phyloP scores from a whole-genome alignment of 305 asterid species.

The Petunia hybrid region DNA sequence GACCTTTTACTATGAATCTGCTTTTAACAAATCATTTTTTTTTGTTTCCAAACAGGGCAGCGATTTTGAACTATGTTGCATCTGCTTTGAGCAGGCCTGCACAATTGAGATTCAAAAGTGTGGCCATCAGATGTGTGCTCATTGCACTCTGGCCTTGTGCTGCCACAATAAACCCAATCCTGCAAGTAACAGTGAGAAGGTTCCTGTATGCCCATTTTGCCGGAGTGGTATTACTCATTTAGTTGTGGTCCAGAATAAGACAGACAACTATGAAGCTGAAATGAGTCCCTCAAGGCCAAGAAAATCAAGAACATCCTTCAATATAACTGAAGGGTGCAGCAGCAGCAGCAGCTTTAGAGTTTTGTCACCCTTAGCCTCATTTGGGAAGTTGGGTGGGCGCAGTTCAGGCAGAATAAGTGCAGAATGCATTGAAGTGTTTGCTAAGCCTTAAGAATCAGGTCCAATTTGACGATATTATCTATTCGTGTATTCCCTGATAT shows the following conservation, averaged over 20 bases:
- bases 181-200: constrained; percentile 42
- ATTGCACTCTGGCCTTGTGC: constrained; percentile 72
- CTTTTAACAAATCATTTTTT: not conserved
- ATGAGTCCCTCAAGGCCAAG: constrained; percentile 52
- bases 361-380: constrained; percentile 65
- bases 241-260: constrained; percentile 57
- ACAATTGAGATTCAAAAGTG: constrained; percentile 75
- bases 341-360: constrained; percentile 64
- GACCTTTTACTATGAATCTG: not conserved
- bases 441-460: constrained; percentile 42
- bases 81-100: constrained; percentile 79
- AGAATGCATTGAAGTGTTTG: constrained; percentile 50
- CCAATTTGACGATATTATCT: not conserved
- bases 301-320: constrained; percentile 52
- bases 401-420: constrained; percentile 61
- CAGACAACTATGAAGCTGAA: constrained; percentile 48
- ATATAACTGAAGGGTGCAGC: constrained; percentile 51
- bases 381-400: constrained; percentile 58
- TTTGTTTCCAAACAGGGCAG: constrained; percentile 49
- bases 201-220: constrained; percentile 83
- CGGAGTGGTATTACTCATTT: constrained; percentile 67
- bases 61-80: constrained; percentile 72
- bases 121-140: constrained; percentile 91
- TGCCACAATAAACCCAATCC: constrained; percentile 71
- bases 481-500: not conserved